Percentiles rank a stretch among this genome's conserved stretches.
Evolutionary conservation across 805 yeast species (phyloP).

Genomic region (Barnettozyma botsteinii): DNA sequence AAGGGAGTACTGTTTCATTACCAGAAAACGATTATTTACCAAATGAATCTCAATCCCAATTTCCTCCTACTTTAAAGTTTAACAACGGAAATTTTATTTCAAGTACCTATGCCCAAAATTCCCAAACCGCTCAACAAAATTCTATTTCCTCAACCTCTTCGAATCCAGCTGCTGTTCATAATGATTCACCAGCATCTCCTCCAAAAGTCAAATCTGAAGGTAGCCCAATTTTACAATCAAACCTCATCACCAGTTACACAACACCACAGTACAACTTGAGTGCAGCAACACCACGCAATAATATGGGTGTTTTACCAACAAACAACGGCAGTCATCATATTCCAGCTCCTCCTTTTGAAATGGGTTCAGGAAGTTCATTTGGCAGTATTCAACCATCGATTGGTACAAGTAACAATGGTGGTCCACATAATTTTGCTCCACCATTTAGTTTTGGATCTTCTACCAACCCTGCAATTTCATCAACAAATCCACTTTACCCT

Average conservation of each 20-base stretch:
- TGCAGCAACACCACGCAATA: conserved; percentile 6
- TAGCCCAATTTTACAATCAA: neutral
- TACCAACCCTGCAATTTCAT: too few species aligned
- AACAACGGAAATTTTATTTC: neutral
- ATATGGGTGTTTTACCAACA: neutral
- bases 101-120: neutral
- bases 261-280: conserved; percentile 1
- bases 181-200: conserved; percentile 2
- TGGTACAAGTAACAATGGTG: too few species aligned
- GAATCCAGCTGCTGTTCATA: neutral
- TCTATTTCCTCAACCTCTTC: conserved; percentile 1
- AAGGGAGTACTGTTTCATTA: neutral
- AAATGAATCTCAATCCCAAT: neutral
- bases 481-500: too few species aligned
- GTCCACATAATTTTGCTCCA: too few species aligned
- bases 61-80: too few species aligned
- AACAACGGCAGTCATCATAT: neutral
- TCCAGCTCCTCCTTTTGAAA: neutral
- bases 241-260: neutral
- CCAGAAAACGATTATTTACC: neutral
- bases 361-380: neutral
- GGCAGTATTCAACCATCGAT: too few species aligned
- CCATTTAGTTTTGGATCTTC: too few species aligned
- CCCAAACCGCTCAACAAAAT: conserved; percentile 1
- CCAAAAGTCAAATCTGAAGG: conserved; percentile 2